Evolutionary conservation across 495 filamentous ascomycete genomes (phyloP), one percentile per base, ranked within the genome.

Genomic region (Tetracladium marchalianum): DNA sequence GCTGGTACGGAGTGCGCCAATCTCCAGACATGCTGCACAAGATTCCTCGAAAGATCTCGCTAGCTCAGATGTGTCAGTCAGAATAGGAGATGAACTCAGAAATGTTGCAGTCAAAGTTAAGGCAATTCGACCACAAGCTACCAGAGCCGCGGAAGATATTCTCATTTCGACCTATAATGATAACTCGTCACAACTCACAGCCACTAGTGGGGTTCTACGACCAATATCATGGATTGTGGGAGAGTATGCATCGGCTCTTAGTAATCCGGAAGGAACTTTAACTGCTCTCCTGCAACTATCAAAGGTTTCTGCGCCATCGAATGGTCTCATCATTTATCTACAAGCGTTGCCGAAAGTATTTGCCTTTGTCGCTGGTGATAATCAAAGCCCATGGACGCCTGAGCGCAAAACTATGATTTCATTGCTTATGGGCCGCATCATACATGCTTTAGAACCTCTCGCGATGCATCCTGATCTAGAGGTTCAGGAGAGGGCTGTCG

Each of bases 401-500:
- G 69, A 77, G 47, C 72, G 79, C 33, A 84, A 82, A 59, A 78
- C 82, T 10, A 78, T 79, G 49, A 74, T 82, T 6, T 76, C 80
- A 12, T 70, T 98, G 16, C 70, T 93, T 1, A 75, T 93, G 62
- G 80, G 82, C 17, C 76, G 87, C 19, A 73, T 94, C n/a, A 71
- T 92, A 17, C 72, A 86, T 52, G 84, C 88, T 37, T 67, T 95
- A 2, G 90, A 95, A 42, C 71, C 78, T 0, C 64, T 96, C 19
- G 72, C 80, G 0, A 73, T 77, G 4, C 88, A 95, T 58, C 87
- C 93, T 0, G 83, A 79, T 53, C 68, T 98, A 9, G 92, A 97
- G 56, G 87, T 97, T n/a, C 92, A 98, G 62, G 92, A 97, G 63
- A 77, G 93, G 40, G 81, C 88, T 7, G 90, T 95, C 12, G 90